phyloP scores from a whole-genome alignment of 495 filamentous ascomycete species.

The Glarea lozoyensis region DNA sequence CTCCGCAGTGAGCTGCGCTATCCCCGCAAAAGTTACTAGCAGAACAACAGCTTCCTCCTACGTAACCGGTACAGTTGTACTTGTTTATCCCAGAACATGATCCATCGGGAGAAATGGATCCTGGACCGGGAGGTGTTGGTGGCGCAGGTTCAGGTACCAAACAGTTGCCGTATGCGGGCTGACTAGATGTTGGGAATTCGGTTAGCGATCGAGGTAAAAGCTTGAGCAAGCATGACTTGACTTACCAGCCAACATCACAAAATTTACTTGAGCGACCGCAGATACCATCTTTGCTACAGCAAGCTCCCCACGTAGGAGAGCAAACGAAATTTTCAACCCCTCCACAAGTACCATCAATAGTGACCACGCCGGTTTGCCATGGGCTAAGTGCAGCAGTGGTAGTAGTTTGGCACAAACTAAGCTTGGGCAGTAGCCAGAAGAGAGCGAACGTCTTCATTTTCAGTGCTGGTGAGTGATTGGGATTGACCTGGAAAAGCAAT shows the following conservation, averaged over 20 bases:
- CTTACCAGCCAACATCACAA: conserved; percentile 1
- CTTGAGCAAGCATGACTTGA: not conserved
- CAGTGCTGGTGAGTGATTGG: not conserved
- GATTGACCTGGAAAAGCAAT: too few relatives aligned
- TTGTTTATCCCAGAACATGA: conserved; percentile 11
- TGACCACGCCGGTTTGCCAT: not conserved
- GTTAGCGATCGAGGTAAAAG: not conserved
- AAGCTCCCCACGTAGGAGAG: conserved; percentile 2
- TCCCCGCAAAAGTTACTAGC: conserved; percentile 6
- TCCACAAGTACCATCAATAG: conserved; percentile 2
- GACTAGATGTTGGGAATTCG: not conserved
- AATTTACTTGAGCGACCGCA: conserved; percentile 2
- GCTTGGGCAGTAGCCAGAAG: not conserved
- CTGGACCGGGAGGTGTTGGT: not conserved
- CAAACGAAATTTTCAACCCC: not conserved
- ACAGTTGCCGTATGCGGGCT: conserved; percentile 2
- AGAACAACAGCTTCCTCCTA: conserved; percentile 19
- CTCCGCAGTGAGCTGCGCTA: not conserved
- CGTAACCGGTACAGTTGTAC: conserved; percentile 8
- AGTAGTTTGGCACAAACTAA: not conserved
- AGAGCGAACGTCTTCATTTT: not conserved
- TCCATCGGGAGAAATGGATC: conserved; percentile 10
- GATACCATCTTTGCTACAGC: conserved; percentile 7
- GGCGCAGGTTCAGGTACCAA: not conserved
- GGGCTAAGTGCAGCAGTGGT: not conserved